These are phyloP conservation scores for Cercophora scortea DNA, from an alignment of 495 filamentous ascomycete species.

Conservation along the genomic window DNA sequence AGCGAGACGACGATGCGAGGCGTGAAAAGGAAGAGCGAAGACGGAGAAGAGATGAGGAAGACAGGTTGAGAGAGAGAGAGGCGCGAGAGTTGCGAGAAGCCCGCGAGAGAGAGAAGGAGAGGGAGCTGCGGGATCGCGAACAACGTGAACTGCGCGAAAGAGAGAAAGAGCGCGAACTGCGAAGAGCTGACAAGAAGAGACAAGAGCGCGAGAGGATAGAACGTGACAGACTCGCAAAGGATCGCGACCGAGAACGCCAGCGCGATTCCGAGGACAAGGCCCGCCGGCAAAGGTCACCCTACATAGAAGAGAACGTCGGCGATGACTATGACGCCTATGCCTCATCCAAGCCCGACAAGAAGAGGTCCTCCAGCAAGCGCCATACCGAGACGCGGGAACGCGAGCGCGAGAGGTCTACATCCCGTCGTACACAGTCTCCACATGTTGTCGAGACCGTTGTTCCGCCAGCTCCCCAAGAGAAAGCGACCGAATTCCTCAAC, in stretches of 20 bases:
- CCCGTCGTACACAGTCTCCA: conserved; percentile 16
- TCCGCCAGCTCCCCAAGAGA: neutral
- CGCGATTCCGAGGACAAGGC: conserved; percentile 29
- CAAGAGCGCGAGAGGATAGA: conserved; percentile 16
- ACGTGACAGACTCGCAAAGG: conserved; percentile 1
- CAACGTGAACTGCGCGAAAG: neutral
- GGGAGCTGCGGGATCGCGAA: conserved; percentile 8
- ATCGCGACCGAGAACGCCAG: conserved; percentile 17
- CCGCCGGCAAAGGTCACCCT: conserved; percentile 19
- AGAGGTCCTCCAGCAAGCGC: conserved; percentile 34
- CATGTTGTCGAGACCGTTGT: conserved; percentile 1
- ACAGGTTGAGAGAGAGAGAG: conserved; percentile 21
- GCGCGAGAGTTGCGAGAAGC: conserved; percentile 6
- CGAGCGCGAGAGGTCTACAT: conserved; percentile 17
- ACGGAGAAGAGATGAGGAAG: conserved; percentile 29
- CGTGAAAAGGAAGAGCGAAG: conserved; percentile 23
- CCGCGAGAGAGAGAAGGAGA: conserved; percentile 8
- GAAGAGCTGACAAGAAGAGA: conserved; percentile 13
- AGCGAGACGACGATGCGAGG: conserved; percentile 24
- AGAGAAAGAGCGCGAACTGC: conserved; percentile 4
- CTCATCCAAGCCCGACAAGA: conserved; percentile 28
- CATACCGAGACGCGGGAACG: conserved; percentile 20
- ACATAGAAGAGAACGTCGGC: conserved; percentile 20
- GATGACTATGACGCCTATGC: conserved; percentile 25
- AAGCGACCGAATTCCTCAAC: conserved; percentile 6